Evolutionary conservation across 116 monocot species (phyloP).

Genomic region (Trichopus zeylanicus): DNA sequence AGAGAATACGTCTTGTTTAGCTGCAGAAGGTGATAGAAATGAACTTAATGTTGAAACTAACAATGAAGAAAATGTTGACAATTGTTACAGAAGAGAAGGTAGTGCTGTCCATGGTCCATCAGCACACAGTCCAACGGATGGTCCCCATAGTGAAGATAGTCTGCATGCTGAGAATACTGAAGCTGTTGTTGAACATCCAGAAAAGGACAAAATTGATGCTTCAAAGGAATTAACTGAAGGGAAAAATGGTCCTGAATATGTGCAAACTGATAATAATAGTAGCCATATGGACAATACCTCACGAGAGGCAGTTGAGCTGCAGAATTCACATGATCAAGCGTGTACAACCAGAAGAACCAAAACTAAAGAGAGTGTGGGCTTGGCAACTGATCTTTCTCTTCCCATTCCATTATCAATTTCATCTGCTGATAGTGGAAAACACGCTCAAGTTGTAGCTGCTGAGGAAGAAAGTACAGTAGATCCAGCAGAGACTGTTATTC

Average conservation of each 20-base stretch:
- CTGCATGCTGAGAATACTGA: neutral
- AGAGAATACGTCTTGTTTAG: conserved; percentile 11
- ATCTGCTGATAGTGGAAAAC: neutral
- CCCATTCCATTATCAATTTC: neutral
- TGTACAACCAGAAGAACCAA: neutral
- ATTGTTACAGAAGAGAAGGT: neutral
- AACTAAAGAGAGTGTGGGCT: neutral
- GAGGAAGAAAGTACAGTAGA: neutral
- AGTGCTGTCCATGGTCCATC: conserved; percentile 1
- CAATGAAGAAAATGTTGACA: neutral
- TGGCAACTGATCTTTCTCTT: neutral
- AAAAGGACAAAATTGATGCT: conserved; percentile 6
- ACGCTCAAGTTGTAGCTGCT: conserved; percentile 1
- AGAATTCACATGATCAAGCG: neutral
- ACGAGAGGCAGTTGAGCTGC: neutral
- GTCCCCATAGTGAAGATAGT: neutral
- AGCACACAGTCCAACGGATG: neutral
- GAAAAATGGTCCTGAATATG: neutral
- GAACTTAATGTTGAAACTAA: neutral
- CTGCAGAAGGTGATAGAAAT: neutral
- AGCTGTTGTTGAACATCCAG: neutral
- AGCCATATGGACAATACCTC: neutral
- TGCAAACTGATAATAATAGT: neutral
- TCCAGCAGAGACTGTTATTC: neutral
- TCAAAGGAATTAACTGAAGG: conserved; percentile 1